A percentile compares a stretch with the other conserved stretches of the same genome.
Conservation (phyloP, 805 yeast species). For the Ogataea ramenticola region DNA sequence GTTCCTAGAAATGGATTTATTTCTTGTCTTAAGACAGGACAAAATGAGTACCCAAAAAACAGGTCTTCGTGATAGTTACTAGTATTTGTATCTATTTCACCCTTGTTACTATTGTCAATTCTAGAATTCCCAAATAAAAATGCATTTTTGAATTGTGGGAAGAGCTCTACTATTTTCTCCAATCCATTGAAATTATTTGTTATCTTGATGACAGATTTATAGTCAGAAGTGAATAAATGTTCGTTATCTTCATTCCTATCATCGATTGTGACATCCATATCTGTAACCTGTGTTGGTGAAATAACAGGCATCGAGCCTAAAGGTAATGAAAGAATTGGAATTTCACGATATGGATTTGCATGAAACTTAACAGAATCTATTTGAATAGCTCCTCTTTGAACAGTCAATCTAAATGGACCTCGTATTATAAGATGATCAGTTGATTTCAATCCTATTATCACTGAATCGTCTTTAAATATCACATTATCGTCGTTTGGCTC, state of each 20-base stretch:
- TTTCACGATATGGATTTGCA: conserved; percentile 11
- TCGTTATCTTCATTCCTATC: conserved; percentile 25
- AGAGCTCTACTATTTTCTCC: conserved; percentile 33
- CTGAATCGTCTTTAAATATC: conserved; percentile 23
- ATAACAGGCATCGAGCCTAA: conserved; percentile 35
- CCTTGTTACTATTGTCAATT: conserved; percentile 5
- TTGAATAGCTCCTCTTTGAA: conserved; percentile 40
- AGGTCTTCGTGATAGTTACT: too few species aligned
- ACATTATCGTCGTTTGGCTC: conserved; percentile 30
- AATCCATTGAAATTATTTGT: conserved; percentile 34
- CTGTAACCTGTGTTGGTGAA: conserved; percentile 32
- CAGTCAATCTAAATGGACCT: conserved; percentile 38
- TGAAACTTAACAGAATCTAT: conserved; percentile 33
- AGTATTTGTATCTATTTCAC: too few species aligned
- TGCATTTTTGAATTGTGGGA: conserved; percentile 38
- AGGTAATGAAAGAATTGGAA: conserved; percentile 27
- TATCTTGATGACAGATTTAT: conserved; percentile 35
- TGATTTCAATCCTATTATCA: conserved; percentile 34
- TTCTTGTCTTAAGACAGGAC: conserved; percentile 20
- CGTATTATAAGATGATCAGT: conserved; percentile 35
- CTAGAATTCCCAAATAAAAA: conserved; percentile 16
- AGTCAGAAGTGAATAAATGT: conserved; percentile 32
- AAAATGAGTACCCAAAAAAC: conserved; percentile 32
- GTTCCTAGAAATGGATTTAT: conserved; percentile 23
- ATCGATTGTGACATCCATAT: conserved; percentile 23